Base-by-base conservation (phyloP, 768 basidiomycete genomes). In the Podaxis mareebaensis region DNA sequence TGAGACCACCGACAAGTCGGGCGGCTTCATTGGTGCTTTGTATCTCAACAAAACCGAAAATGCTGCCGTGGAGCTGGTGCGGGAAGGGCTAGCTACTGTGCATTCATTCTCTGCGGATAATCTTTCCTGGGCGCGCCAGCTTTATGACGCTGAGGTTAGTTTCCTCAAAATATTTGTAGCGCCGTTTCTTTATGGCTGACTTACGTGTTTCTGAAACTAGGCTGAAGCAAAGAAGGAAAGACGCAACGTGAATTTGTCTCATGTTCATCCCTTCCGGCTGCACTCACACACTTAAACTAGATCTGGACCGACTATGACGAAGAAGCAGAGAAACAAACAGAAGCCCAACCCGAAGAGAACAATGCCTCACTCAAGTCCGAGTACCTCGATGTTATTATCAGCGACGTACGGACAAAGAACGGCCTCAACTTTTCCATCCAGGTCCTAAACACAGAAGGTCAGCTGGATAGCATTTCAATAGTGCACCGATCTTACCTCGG, bases 371-470 rank as follows among this genome's bases (percentile, higher is more conserved):
- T 94, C 46, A 90, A 91, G 68, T 76, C 91, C 10, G 92, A 97
- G 71, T 98, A 97, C 71, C 80, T 95, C 49, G 96, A 99, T 72
- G 84, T 98, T 65, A 92, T 96, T 72, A 83, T 99, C 66, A 95
- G 93, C 64, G 93, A 97, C 72, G 84, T 96, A 48, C 86, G 92
- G 59, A 81, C 84, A 8, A 79, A 77, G 61, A 87, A 87, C 59
- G 89, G 87, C 28, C 91, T 98, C 71, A 81, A 76, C 44, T 98
- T 99, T 77, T 96, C 95, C 8, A 90, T 99, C 10, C 96, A 99
- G 74, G 82, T 96, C 53, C 83, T 99, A 20, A 94, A 96, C 73
- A 90, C 91, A 1, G 92, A 95, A 77, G 95, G 95, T 91, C 61
- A 58, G 80, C 67, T n/a, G 1, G 26, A 51, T 30, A n/a, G 3